These are phyloP conservation scores for Diaporthe caulivora DNA, from an alignment of 2,329 filamentous ascomycete species.

Conservation along the genomic window DNA sequence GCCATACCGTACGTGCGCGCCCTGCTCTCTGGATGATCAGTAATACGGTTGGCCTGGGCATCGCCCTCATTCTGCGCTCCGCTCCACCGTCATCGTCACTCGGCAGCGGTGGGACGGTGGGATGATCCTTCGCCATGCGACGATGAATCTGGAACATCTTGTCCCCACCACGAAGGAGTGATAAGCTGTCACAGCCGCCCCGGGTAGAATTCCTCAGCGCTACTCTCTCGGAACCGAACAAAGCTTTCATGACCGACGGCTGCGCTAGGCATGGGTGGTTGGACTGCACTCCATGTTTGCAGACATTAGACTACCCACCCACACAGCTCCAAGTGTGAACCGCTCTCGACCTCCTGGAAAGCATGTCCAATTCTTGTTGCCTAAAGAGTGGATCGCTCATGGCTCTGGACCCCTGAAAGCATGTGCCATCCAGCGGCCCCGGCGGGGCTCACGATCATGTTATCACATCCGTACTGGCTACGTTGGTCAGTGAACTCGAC, in stretches of 20 bases:
- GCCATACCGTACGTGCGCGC: background rate
- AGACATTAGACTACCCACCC: constrained; percentile 22
- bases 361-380: constrained; percentile 24
- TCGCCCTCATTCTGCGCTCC: constrained; percentile 5
- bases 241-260: constrained; percentile 31
- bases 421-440: background rate
- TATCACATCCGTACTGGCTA: background rate
- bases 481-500: constrained; percentile 3
- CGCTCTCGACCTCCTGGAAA: background rate
- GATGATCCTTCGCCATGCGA: constrained; percentile 31
- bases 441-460: background rate
- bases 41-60: background rate
- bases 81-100: constrained; percentile 16
- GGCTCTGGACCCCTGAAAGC: background rate
- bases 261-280: constrained; percentile 20
- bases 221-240: constrained; percentile 35
- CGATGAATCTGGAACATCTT: background rate
- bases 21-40: constrained; percentile 14
- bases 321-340: background rate
- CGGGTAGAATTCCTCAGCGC: constrained; percentile 3
- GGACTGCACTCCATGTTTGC: constrained; percentile 5
- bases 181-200: constrained; percentile 18
- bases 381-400: constrained; percentile 23
- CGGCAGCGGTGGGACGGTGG: constrained; percentile 20
- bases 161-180: constrained; percentile 23